A percentile compares a stretch with the other conserved stretches of the same genome.
These are phyloP conservation scores for Torulaspora globosa DNA, from an alignment of 1,139 yeast species.

Conservation along the genomic window DNA sequence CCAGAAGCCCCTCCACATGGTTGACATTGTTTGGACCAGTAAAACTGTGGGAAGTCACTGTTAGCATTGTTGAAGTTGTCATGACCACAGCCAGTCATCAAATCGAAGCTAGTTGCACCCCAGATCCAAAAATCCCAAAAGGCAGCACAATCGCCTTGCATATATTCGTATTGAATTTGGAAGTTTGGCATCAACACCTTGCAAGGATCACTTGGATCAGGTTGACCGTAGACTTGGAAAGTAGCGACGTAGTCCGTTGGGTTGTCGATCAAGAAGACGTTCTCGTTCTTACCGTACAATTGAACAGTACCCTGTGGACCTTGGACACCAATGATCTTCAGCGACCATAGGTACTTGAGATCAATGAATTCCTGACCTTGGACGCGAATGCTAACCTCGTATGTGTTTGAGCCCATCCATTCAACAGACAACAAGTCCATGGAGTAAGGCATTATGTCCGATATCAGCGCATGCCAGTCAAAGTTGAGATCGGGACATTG, in stretches of 20 bases:
- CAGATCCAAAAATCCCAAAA: constrained; percentile 20
- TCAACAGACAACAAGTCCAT: constrained; percentile 25
- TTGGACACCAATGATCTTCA: constrained; percentile 32
- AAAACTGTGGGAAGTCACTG: constrained; percentile 33
- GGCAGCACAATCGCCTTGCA: constrained; percentile 18
- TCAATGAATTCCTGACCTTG: constrained; percentile 22
- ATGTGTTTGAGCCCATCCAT: constrained; percentile 22
- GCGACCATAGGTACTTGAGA: constrained; percentile 27
- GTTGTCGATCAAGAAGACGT: not conserved
- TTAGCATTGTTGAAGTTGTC: constrained; percentile 31
- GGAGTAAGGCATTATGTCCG: constrained; percentile 25
- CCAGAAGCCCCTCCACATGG: not conserved
- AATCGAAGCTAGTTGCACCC: constrained; percentile 26
- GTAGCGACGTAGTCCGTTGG: constrained; percentile 24
- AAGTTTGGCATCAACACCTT: constrained; percentile 26
- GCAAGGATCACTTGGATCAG: constrained; percentile 9
- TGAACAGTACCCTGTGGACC: constrained; percentile 30
- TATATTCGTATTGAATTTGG: constrained; percentile 37
- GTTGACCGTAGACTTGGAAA: constrained; percentile 12
- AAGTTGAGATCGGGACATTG: constrained; percentile 29
- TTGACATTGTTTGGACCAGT: constrained; percentile 22
- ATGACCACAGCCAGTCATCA: constrained; percentile 31
- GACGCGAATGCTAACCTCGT: constrained; percentile 31
- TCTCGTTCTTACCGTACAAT: constrained; percentile 28
- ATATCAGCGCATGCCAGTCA: constrained; percentile 20